A percentile compares a stretch with the other conserved stretches of the same genome.
Evolutionary conservation across 805 yeast genomes (phyloP).

Genomic region (Pichia ethanolica): DNA sequence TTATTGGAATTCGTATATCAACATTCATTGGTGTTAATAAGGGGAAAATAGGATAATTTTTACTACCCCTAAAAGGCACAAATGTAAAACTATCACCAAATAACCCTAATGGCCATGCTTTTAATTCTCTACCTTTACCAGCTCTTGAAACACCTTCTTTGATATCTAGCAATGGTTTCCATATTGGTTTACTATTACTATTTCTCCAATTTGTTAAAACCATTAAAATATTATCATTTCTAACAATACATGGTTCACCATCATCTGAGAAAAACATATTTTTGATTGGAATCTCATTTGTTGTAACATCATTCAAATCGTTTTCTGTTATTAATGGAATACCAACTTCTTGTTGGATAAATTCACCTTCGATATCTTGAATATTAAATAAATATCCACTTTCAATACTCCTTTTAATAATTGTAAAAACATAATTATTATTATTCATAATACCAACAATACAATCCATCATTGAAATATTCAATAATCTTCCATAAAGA

Average conservation of each 20-base stretch:
- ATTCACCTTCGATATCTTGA: constrained; percentile 32
- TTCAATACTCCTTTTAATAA: constrained; percentile 21
- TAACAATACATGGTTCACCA: constrained; percentile 88
- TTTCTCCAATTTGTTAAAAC: constrained; percentile 75
- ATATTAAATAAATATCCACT: constrained; percentile 19
- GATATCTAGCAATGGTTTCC: constrained; percentile 80
- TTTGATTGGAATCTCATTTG: constrained; percentile 29
- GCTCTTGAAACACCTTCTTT: constrained; percentile 41
- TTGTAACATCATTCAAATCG: neutral
- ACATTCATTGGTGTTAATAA: constrained; percentile 77
- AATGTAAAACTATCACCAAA: constrained; percentile 65
- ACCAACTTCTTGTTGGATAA: constrained; percentile 36
- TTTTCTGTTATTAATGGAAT: constrained; percentile 31
- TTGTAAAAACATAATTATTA: constrained; percentile 45
- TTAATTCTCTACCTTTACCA: constrained; percentile 52
- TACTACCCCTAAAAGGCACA: constrained; percentile 62
- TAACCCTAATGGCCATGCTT: constrained; percentile 85
- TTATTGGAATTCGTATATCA: constrained; percentile 60
- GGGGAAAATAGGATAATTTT: constrained; percentile 70
- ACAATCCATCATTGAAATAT: constrained; percentile 64
- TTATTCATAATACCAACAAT: constrained; percentile 66
- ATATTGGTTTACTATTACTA: constrained; percentile 56
- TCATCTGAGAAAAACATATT: constrained; percentile 79
- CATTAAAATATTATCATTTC: constrained; percentile 65
- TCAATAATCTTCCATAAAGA: constrained; percentile 62